Base-by-base conservation (phyloP, 2,329 filamentous ascomycete genomes). In the Arthrobotrys sphaeroides region DNA sequence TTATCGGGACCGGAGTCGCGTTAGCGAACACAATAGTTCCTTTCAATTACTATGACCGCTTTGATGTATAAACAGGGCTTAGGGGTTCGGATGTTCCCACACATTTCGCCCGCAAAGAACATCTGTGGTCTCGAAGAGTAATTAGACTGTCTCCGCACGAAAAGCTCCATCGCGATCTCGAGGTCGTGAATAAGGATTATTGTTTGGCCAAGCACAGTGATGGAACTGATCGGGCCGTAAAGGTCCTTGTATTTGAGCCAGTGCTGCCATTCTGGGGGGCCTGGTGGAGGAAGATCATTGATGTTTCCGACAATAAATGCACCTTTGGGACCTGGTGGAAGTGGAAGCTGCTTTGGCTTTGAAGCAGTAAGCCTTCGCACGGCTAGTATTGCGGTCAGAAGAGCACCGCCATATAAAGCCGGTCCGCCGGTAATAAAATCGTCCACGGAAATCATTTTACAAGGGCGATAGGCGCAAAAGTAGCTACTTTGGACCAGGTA, bases 101-200 rank as follows among this genome's bases (percentile, higher is more conserved):
- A 85, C 83, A 84, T 81, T 68, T 84, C 82, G 3, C 80, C 80
- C 3, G 77, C 80, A 51, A 83, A 82, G 1, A 80, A 70, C 40
- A 81, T 76, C 4, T 68, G 73, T 0, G 83, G 83, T 28, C 84
- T 79, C 0, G 80, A 82, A 0, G 84, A 83, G 51, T 83, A 80
- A 28, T 81, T 82, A 1, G 73, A 78, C 0, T 83, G 80, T 9
- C 81, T 78, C 64, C 82, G 82, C 16, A 83, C 81, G 33, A 85
- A 64, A 0, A 86, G 77, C 13, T 85, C 82, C 2, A 81, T 75
- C 0, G 83, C 83, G 0, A 83, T 69, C 0, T 80, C 72, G 1
- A 77, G 55, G 45, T 83, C 83, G 65, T 84, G 83, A 5, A 85
- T 75, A 13, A 85, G 79, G 7, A 85, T 77, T 3, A 85, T 79